phyloP scores from a whole-genome alignment of 1,284 basidiomycete genomes.

The Flammula alnicola region DNA sequence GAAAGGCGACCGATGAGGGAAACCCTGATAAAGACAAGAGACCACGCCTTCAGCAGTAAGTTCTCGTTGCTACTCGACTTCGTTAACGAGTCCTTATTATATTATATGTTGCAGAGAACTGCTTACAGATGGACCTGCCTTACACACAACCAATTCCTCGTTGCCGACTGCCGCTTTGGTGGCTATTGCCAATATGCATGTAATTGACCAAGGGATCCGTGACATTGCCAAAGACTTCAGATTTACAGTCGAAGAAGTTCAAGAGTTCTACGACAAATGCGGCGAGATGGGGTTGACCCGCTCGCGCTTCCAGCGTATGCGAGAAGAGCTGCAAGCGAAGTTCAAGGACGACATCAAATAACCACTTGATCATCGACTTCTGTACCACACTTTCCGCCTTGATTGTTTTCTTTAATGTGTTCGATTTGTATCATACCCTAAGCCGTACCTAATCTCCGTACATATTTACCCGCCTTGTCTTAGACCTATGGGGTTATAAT shows the following conservation, averaged over 20 bases:
- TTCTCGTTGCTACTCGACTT: conserved; percentile 15
- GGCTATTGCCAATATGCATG: conserved; percentile 53
- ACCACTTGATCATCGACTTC: no score
- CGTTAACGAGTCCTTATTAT: not conserved
- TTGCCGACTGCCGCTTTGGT: conserved; percentile 35
- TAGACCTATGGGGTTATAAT: conserved; percentile 13
- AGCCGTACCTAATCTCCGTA: no score
- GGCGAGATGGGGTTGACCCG: conserved; percentile 69
- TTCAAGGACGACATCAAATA: conserved; percentile 41
- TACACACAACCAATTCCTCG: conserved; percentile 11
- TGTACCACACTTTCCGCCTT: not conserved
- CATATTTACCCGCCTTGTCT: not conserved
- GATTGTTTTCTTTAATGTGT: conserved; percentile 1
- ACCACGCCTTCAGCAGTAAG: conserved; percentile 35
- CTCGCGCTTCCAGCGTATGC: conserved; percentile 66
- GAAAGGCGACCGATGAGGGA: conserved; percentile 49
- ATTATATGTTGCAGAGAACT: conserved; percentile 2
- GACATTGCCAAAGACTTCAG: conserved; percentile 68
- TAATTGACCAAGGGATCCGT: conserved; percentile 62
- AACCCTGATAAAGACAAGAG: conserved; percentile 35
- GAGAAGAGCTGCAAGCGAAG: conserved; percentile 51
- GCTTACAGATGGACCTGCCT: not conserved
- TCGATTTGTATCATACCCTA: not conserved
- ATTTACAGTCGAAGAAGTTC: conserved; percentile 74
- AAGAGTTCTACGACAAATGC: conserved; percentile 72